Conservation (phyloP, 306 rosid genomes). For the Benincasa hispida region DNA sequence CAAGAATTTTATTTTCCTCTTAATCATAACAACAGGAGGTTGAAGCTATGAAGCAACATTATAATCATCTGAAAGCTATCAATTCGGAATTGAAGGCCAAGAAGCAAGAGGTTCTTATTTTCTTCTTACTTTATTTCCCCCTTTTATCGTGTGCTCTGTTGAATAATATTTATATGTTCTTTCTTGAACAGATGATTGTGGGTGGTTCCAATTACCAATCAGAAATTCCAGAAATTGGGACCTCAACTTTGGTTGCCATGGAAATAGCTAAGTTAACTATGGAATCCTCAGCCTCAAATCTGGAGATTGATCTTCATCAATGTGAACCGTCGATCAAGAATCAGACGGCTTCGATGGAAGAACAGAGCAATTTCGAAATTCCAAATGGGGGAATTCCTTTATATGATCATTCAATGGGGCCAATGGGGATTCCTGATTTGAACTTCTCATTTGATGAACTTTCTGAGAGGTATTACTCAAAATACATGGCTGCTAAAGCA, state of each 20-base stretch:
- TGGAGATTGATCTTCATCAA: neutral
- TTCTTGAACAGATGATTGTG: neutral
- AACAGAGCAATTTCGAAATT: neutral
- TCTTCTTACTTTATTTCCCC: neutral
- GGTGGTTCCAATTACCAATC: too few relatives aligned
- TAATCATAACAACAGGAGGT: constrained; percentile 25
- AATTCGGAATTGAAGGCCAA: constrained; percentile 32
- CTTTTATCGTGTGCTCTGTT: neutral
- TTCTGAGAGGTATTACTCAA: constrained; percentile 2
- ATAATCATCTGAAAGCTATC: constrained; percentile 6
- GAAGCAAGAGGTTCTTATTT: constrained; percentile 22
- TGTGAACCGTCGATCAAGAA: neutral
- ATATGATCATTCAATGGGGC: constrained; percentile 6
- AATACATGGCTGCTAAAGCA: constrained; percentile 29
- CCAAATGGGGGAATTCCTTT: neutral
- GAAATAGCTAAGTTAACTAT: neutral
- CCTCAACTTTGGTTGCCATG: neutral
- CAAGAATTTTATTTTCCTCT: neutral
- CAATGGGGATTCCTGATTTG: constrained; percentile 35
- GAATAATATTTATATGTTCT: neutral
- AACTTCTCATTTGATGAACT: constrained; percentile 11
- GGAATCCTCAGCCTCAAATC: neutral
- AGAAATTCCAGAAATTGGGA: neutral
- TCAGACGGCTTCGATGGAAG: constrained; percentile 11
- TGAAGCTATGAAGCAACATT: constrained; percentile 17